Base-by-base conservation (phyloP, 2,329 filamentous ascomycete species). In the Beauveria bassiana region DNA sequence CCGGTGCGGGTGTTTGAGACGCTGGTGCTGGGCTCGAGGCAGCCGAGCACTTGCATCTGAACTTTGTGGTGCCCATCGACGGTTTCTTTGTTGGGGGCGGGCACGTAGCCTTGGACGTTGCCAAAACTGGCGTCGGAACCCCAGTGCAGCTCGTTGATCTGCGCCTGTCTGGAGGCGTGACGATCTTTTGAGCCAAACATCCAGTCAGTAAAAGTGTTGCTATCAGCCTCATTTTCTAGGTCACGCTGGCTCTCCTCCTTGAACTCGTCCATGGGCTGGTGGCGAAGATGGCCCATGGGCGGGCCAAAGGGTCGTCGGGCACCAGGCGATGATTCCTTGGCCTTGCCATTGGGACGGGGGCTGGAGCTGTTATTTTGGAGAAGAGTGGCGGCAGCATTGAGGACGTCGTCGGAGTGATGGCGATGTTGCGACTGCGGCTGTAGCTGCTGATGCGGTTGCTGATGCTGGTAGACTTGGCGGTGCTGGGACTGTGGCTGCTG, bases 121-220 rank as follows among this genome's bases (percentile, higher is more conserved):
- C 76, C 79, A 69, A 91, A 91, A 62, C 78, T 83, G n/a, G 79
- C 71, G 71, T 91, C 88, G 1, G 88, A 88, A 10, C 88, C 88
- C 82, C 85, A 90, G 64, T 83, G 82, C 50, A 88, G 77, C 58
- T 81, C 78, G 68, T 78, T 63, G 62, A 72, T 70, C 59, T 70
- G 73, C 42, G 72, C 73, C 68, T 72, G 72, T 63, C 72, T 72
- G 63, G 72, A 28, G 24, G 26, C 64, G 58, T 64, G 62, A 49
- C 67, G 68, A 16, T 70, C 66, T 24, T 70, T 71, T 9, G 68
- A 65, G 12, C 72, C 74, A 64, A 74, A 77, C 63, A 77, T 73
- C 75, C 77, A 79, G 51, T 77, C 71, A 8, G 72, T 68, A 62
- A 79, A 78, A 5, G 74, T 71, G 49, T 72, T 69, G 46, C 76